Base-by-base conservation (phyloP, 306 rosid species). In the Vigna radiata region DNA sequence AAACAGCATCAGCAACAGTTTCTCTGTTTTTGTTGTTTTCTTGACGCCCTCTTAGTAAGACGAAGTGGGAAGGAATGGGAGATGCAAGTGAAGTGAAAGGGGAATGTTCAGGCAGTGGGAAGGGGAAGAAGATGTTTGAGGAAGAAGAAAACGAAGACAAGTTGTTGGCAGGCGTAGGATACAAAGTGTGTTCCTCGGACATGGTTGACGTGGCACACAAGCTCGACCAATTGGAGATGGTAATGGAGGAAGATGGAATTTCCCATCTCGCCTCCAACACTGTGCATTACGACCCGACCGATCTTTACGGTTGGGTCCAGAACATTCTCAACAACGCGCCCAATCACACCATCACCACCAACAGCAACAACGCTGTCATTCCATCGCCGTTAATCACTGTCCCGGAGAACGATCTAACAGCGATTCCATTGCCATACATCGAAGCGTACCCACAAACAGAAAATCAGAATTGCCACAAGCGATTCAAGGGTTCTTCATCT, bases 201-300 rank as follows among this genome's bases (percentile, higher is more conserved):
- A 54, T 54, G 61, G 61, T 4, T 54, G 61, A 54, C 31, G 61
- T 54, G 31, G 61, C 61, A 21, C 61, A 54, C 2, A 54, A 54
- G 7, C 61, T 54, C 4, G 1, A 54, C 15, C 61, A 54, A 19
- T 54, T 54, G 31, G 61, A 54, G 61, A 54, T 54, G 61, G 61
- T 54, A 14, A 54, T 54, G 61, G 61, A 19, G 15, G 61, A 10
- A 54, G 61, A 54, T 19, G 61, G 31, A 19, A 54, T 54, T 21
- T 4, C 61, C 61, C 6, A 19, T 54, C 61, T 54, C 61, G 29
- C 29, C 14, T 19, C 27, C 15, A 13, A 54, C 15, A 54, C 61
- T 6, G 61, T 54, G 31, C 61, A 54, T 25, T 54, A 54, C 31
- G 61, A 54, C 61, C 31, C 61, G 19, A 54, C 61, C 61, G 61